These are phyloP conservation scores for Dissophora ornata DNA, from an alignment of 192 early-diverging fungal genomes.

Conservation along the genomic window DNA sequence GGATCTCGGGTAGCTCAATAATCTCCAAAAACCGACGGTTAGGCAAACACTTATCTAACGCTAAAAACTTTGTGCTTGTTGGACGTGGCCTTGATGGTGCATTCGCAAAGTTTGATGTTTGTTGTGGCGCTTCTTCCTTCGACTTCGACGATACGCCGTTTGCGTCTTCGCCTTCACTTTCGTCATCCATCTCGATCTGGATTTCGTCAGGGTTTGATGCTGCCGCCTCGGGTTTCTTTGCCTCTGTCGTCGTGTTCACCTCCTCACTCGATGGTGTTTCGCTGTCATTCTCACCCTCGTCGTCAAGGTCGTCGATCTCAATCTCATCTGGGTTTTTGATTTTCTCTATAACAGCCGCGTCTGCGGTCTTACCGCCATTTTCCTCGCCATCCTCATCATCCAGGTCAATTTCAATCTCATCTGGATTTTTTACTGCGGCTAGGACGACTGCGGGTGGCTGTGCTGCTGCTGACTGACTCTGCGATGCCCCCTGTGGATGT, in stretches of 20 bases:
- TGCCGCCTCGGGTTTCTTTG: background rate
- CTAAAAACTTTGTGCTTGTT: constrained; percentile 81
- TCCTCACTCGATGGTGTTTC: background rate
- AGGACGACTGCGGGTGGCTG: background rate
- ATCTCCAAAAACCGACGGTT: constrained; percentile 81
- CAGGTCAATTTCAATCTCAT: constrained; percentile 56
- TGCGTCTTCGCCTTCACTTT: constrained; percentile 36
- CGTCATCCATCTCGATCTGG: constrained; percentile 57
- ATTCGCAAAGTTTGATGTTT: background rate
- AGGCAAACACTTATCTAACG: constrained; percentile 95
- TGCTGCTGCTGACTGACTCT: background rate
- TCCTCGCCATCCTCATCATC: constrained; percentile 31
- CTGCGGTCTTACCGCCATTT: background rate
- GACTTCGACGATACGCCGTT: background rate
- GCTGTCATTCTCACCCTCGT: constrained; percentile 7
- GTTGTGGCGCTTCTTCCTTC: background rate
- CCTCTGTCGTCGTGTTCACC: background rate
- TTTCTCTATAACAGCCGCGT: background rate
- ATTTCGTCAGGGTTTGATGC: constrained; percentile 72
- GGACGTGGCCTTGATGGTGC: background rate
- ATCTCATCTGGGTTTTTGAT: constrained; percentile 57
- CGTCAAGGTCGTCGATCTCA: constrained; percentile 37
- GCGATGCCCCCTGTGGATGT: background rate
- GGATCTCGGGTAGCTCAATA: constrained; percentile 58
- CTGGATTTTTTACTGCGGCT: constrained; percentile 35